phyloP scores from a whole-genome alignment of 2,329 filamentous ascomycete genomes.

The Penicillium digitatum region DNA sequence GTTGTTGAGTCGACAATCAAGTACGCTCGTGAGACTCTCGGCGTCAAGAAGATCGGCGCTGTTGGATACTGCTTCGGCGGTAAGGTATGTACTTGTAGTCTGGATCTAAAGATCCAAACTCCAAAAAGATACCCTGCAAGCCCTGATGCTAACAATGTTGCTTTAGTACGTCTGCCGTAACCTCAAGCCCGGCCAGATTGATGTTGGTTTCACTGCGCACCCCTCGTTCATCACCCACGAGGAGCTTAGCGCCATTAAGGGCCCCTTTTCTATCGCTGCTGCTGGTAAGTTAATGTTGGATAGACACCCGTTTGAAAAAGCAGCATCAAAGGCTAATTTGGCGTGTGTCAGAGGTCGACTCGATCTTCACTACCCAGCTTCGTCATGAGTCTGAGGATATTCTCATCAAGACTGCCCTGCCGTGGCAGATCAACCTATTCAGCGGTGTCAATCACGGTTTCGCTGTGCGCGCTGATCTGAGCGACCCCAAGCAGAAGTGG shows the following conservation, averaged over 20 bases:
- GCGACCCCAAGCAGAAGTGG: conserved; percentile 56
- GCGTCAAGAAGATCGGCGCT: conserved; percentile 58
- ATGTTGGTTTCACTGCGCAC: conserved; percentile 71
- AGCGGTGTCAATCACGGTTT: conserved; percentile 71
- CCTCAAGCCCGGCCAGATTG: conserved; percentile 58
- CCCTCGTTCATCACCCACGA: conserved; percentile 68
- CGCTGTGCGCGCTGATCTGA: conserved; percentile 62
- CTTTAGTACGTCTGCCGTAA: conserved; percentile 65
- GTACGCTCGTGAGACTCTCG: conserved; percentile 54
- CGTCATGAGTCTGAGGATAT: conserved; percentile 64
- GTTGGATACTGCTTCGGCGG: conserved; percentile 74
- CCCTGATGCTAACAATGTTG: not conserved
- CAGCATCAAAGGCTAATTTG: conserved; percentile 1
- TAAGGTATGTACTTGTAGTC: conserved; percentile 50
- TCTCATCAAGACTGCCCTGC: conserved; percentile 53
- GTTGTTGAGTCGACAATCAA: conserved; percentile 51
- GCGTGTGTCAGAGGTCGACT: conserved; percentile 52
- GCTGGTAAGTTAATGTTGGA: conserved; percentile 36
- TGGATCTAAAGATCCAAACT: not conserved
- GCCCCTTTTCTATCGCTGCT: conserved; percentile 64
- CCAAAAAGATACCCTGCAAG: not conserved
- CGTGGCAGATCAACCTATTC: conserved; percentile 76
- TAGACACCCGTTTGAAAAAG: not conserved
- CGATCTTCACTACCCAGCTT: conserved; percentile 61
- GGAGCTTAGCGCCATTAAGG: conserved; percentile 63